Base-by-base conservation (phyloP, 257 asterid species). In the Paraleonurus japonicus region DNA sequence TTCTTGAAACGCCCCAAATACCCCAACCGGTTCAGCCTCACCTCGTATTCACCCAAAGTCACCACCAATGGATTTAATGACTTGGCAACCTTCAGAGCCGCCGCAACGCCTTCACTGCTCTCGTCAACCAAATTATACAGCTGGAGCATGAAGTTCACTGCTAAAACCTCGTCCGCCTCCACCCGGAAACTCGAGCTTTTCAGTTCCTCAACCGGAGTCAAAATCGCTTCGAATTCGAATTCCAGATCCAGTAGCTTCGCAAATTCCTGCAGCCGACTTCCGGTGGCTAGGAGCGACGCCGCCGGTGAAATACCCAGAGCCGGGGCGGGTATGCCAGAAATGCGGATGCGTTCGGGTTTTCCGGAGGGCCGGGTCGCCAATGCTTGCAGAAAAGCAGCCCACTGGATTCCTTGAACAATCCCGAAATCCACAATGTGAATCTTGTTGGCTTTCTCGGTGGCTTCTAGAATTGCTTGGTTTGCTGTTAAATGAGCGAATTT, bases 321-420 rank as follows among this genome's bases (percentile, higher is more conserved):
- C 15, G 89, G 89, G 2, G 98, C 95, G 8, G 99, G 99, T 50
- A 95, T 88, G 24, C 99, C 99, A 1, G 99, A 88, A 15, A 95
- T 85, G 32, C 98, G 87, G 53, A 95, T 61, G 51, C 77, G 28
- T 0, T 78, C 84, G 22, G 99, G 99, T 76, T 92, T 95, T 5
- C 99, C 98, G 19, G 89, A 57, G 22, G 97, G 88, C 37, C 99
- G 87, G 69, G 96, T 89, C 0, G 98, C 98, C 17, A 95, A 54
- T n/a, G 97, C 99, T 61, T 95, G 99, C 74, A 95, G 82, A 8
- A 95, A 87, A 4, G 98, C 98, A 1, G 99, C 98, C 99, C 99
- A 95, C 58, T 95, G 99, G 69, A 95, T 84, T 5, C 99, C 99
- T 55, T 92, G 98, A 22, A 87, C 92, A 41, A 95, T 89, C 8